Percentiles rank a stretch among this genome's conserved stretches.
These are phyloP conservation scores for Trichophyton mentagrophytes DNA, from an alignment of 2,329 filamentous ascomycete genomes.

Conservation along the genomic window DNA sequence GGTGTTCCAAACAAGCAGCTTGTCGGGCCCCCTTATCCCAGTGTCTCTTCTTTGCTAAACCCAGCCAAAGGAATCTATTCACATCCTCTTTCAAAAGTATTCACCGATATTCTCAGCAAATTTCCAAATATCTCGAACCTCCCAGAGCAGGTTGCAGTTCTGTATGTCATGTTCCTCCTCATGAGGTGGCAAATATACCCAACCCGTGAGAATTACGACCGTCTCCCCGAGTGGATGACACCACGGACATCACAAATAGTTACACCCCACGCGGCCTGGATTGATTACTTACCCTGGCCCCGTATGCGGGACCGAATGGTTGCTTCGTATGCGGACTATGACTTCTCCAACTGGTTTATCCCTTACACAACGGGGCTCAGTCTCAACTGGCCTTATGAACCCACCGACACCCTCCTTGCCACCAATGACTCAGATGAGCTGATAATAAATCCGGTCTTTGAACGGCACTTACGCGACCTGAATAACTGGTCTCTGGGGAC, in stretches of 20 bases:
- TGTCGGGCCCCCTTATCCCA: conserved; percentile 65
- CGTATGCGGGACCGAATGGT: conserved; percentile 58
- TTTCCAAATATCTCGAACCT: conserved; percentile 68
- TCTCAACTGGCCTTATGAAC: conserved; percentile 75
- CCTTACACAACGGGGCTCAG: conserved; percentile 64
- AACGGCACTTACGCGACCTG: conserved; percentile 59
- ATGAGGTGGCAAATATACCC: conserved; percentile 79
- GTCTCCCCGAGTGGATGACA: conserved; percentile 59
- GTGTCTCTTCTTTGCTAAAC: conserved; percentile 65
- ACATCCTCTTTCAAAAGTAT: conserved; percentile 70
- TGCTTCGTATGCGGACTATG: conserved; percentile 41
- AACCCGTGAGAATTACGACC: conserved; percentile 64
- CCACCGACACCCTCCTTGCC: conserved; percentile 54
- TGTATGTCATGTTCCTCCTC: conserved; percentile 76
- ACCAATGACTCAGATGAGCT: conserved; percentile 45
- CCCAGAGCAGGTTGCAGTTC: conserved; percentile 67
- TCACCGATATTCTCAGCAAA: conserved; percentile 72
- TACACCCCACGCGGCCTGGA: conserved; percentile 62
- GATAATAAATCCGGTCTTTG: conserved; percentile 76
- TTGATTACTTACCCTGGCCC: conserved; percentile 72
- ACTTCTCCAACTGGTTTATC: conserved; percentile 72
- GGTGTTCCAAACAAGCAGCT: conserved; percentile 53
- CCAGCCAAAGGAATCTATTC: conserved; percentile 49
- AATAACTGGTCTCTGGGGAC: conserved; percentile 73
- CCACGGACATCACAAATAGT: conserved; percentile 56